A percentile compares a stretch with the other conserved stretches of the same genome.
Conservation (phyloP, 805 yeast species). For the Grigorovia jiainica region DNA sequence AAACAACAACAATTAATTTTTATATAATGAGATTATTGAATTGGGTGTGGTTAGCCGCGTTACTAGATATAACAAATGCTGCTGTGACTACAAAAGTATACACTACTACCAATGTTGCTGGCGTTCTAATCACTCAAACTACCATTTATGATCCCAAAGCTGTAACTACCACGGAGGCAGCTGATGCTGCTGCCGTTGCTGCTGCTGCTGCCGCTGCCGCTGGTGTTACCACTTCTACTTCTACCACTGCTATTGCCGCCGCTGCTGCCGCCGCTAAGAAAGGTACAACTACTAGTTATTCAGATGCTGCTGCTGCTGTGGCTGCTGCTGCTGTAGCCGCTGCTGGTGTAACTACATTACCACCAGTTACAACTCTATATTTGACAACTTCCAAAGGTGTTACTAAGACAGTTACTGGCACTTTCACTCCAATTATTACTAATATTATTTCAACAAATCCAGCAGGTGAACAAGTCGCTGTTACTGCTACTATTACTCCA, state of each 20-base stretch:
- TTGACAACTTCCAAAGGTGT: slow-evolving; percentile 15
- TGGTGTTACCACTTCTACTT: slow-evolving; percentile 19
- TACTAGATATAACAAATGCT: slow-evolving; percentile 6
- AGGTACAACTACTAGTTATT: slow-evolving; percentile 15
- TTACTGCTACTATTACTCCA: slow-evolving; percentile 3
- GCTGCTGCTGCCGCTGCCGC: slow-evolving; percentile 8
- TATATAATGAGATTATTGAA: not conserved
- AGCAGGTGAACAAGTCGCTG: slow-evolving; percentile 6
- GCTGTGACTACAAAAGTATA: slow-evolving; percentile 12
- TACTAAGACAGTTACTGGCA: slow-evolving; percentile 8
- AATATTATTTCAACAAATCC: slow-evolving; percentile 3
- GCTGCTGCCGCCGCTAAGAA: slow-evolving; percentile 21
- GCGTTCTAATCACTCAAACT: slow-evolving; percentile 26
- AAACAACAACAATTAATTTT: not conserved
- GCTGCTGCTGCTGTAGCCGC: slow-evolving; percentile 30
- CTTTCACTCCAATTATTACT: slow-evolving; percentile 6
- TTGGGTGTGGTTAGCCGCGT: no score
- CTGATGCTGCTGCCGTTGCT: slow-evolving; percentile 18
- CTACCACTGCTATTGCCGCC: slow-evolving; percentile 25
- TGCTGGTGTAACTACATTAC: slow-evolving; percentile 5
- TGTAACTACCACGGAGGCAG: slow-evolving; percentile 17
- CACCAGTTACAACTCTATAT: slow-evolving; percentile 9
- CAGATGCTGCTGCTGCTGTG: slow-evolving; percentile 11
- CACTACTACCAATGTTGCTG: slow-evolving; percentile 26
- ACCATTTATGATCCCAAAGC: slow-evolving; percentile 19